Base-by-base conservation (phyloP, 192 early-diverging fungal species). In the Rhizophagus sp. region DNA sequence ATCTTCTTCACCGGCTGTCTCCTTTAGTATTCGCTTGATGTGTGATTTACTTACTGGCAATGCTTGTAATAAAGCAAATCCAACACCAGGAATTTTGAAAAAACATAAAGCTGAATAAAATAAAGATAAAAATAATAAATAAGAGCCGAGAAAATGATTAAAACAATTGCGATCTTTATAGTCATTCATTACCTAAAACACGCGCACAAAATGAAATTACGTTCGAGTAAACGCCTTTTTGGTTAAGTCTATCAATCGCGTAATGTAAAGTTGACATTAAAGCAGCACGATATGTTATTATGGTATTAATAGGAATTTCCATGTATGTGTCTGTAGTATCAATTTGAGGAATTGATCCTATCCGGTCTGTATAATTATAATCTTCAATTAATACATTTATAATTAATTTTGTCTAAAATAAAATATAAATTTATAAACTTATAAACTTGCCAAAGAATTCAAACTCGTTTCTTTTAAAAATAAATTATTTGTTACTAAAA, bases 151-250 rank as follows among this genome's bases (percentile, higher is more conserved):
- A 5, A 24, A 41, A 2, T 15, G 7, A 47, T 33, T 30, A 52
- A 62, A 61, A 3, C 10, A 62, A 61, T 7, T 27, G 6, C 30
- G 15, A 30, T 0, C 52, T 75, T 39, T 63, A 33, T 4, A 9
- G 41, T 44, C 10, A 33, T 76, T 65, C 2, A 19, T 67, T 79
- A 82, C 80, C 85, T 62, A 88, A 80, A 57, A 88, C 84, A 61
- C 85, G 84, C 74, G 86, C 88, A 65, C 86, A 87, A 72, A 88
- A 88, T 1, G 82, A 84, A 27, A 88, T 87, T 25, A 87, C 83
- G 49, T 88, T 87, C 0, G 86, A 85, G 33, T 86, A 86, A 1
- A 88, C 84, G 13, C 82, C 86, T 25, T 65, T 65, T 76, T 76
- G 74, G 41, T 75, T 75, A 34, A 75, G 33, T 30, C 74, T 47